Conservation (phyloP, 345 rosid species). For the Sisymbrium irio region DNA sequence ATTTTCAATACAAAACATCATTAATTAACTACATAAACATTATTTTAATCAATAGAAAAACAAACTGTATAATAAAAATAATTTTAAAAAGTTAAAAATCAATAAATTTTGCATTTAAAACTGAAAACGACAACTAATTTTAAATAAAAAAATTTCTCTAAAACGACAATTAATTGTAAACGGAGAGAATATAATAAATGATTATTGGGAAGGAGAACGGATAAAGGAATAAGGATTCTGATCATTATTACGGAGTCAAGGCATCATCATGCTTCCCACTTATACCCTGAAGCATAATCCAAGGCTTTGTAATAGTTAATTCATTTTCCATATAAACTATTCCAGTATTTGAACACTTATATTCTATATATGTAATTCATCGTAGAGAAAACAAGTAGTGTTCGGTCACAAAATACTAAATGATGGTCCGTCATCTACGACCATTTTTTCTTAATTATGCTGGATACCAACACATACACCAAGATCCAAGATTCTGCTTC, state of each 20-base stretch:
- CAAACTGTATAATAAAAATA: too few relatives aligned
- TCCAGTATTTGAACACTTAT: neutral
- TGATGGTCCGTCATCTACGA: neutral
- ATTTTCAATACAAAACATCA: too few relatives aligned
- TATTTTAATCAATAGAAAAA: too few relatives aligned
- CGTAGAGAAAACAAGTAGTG: too few relatives aligned
- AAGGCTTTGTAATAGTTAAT: neutral
- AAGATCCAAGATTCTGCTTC: conserved; percentile 1
- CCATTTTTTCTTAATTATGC: neutral
- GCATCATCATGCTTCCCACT: conserved; percentile 39
- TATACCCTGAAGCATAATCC: conserved; percentile 15
- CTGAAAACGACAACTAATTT: too few relatives aligned
- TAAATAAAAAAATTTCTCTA: too few relatives aligned
- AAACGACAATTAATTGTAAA: too few relatives aligned
- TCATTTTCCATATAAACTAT: neutral
- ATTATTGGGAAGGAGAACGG: neutral
- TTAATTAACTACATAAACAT: too few relatives aligned
- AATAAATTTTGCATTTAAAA: too few relatives aligned
- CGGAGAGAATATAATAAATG: too few relatives aligned
- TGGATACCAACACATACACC: conserved; percentile 14
- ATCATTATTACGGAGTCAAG: conserved; percentile 10
- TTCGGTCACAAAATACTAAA: neutral
- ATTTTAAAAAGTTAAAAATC: too few relatives aligned
- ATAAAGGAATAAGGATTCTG: conserved; percentile 9
- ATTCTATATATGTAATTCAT: neutral